A percentile compares a stretch with the other conserved stretches of the same genome.
Evolutionary conservation across 129 eudicot species (phyloP).

Genomic region (Logfia minima): DNA sequence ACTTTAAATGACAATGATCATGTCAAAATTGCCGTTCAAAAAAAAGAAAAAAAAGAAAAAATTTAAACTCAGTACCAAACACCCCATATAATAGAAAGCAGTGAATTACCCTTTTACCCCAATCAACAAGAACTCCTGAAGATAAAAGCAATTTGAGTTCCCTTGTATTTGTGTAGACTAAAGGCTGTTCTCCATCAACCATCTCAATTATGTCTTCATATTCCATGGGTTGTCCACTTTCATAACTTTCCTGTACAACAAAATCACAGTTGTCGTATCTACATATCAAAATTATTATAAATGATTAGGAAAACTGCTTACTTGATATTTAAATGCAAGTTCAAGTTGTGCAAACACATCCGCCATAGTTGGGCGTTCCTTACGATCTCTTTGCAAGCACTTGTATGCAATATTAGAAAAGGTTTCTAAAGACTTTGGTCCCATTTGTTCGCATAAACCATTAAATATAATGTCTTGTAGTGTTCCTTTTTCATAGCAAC

Average conservation of each 20-base stretch:
- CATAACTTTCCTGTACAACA: slow-evolving; percentile 15
- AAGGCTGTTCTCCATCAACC: slow-evolving; percentile 23
- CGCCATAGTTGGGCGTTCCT: slow-evolving; percentile 30
- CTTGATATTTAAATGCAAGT: slow-evolving; percentile 22
- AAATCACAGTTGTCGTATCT: background rate
- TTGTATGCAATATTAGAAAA: slow-evolving; percentile 11
- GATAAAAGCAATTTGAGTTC: slow-evolving; percentile 27
- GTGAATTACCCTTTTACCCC: slow-evolving; percentile 28
- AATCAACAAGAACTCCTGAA: slow-evolving; percentile 25
- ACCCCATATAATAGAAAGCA: background rate
- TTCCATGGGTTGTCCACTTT: slow-evolving; percentile 32
- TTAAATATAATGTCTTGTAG: slow-evolving; percentile 14
- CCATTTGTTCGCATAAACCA: slow-evolving; percentile 14
- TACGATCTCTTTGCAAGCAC: slow-evolving; percentile 19
- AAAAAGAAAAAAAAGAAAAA: background rate
- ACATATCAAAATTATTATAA: background rate
- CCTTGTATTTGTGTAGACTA: slow-evolving; percentile 25
- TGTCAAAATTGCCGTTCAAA: too few relatives aligned
- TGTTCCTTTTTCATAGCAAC: slow-evolving; percentile 18
- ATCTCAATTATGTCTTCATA: slow-evolving; percentile 27
- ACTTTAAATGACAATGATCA: too few relatives aligned
- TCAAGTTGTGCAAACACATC: slow-evolving; percentile 23
- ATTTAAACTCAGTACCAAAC: background rate
- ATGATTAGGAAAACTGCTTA: background rate
- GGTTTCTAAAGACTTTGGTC: slow-evolving; percentile 1